phyloP scores from a whole-genome alignment of 2,329 filamentous ascomycete species.

The Ceratocystis variospora region DNA sequence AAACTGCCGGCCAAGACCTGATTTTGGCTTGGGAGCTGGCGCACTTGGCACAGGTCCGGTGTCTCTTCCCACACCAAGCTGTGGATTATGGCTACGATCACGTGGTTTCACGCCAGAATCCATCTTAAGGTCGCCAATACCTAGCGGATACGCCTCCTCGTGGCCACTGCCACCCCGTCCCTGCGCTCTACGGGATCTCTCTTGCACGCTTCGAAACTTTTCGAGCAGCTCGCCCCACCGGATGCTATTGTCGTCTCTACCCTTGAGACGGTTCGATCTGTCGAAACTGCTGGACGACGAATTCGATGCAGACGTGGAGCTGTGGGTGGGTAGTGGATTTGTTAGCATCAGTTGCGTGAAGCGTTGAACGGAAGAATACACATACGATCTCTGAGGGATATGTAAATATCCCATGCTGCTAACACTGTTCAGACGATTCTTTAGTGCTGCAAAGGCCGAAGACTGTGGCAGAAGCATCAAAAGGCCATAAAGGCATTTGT shows the following conservation, averaged over 20 bases:
- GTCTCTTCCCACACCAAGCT: conserved; percentile 39
- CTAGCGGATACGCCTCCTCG: conserved; percentile 35
- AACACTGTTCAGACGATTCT: conserved; percentile 92
- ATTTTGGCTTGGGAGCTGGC: conserved; percentile 40
- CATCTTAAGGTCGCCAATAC: conserved; percentile 31
- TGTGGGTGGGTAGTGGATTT: background rate
- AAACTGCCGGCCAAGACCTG: conserved; percentile 53
- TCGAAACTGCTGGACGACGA: conserved; percentile 56
- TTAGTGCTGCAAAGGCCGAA: conserved; percentile 88
- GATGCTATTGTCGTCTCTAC: conserved; percentile 69
- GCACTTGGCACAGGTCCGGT: conserved; percentile 30
- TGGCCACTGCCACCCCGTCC: conserved; percentile 40
- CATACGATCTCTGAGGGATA: conserved; percentile 63
- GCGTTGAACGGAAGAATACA: conserved; percentile 22
- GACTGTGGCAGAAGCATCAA: conserved; percentile 98
- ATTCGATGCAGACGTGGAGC: conserved; percentile 33
- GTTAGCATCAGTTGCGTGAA: background rate
- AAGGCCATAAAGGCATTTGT: conserved; percentile 94
- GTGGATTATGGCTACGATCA: conserved; percentile 32
- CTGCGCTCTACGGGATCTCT: conserved; percentile 62
- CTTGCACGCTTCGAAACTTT: conserved; percentile 85
- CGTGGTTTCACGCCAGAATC: conserved; percentile 29
- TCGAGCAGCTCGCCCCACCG: conserved; percentile 87
- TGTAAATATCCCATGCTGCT: conserved; percentile 94
- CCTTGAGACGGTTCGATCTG: conserved; percentile 63